Evolutionary conservation across 352 stramenopile genomes (phyloP), one percentile per base, ranked within the genome.

Genomic region (Phytophthora rubi): DNA sequence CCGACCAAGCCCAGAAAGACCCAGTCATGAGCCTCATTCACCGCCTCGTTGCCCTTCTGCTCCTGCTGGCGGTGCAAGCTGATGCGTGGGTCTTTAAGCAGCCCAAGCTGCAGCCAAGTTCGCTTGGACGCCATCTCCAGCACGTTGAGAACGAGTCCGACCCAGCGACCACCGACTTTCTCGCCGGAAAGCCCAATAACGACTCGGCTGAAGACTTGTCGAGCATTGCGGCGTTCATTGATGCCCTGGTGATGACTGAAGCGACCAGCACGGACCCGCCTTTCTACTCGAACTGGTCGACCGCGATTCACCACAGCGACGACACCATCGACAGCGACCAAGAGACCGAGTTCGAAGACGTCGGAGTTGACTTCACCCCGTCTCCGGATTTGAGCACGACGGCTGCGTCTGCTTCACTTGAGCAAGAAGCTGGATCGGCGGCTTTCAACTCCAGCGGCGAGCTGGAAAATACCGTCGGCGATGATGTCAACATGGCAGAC

Each of bases 401-500:
- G 1, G n/a, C 49, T 33, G 52, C 33, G 10, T 64, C 65, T 1
- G 32, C 18, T 42, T 56, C 54, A 13, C 13, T 62, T 32, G 61
- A 61, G 28, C 18, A 65, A 39, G 32, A 28, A 6, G 47, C 16
- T 28, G 45, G 35, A 9, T 53, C 44, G 16, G 44, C 28, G 37
- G 35, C 15, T 10, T 59, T 37, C 53, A 60, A 53, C 39, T 47
- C 39, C 12, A 62, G 39, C 21, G 49, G 37, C 8, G 61, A 45
- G 2, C 15, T 53, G 35, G 45, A 65, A 37, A 45, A 23, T 6
- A 47, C 48, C 12, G 26, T 65, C 28, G 47, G 54, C 35, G 35
- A 42, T 56, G 58, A 69, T 35, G 39, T 26, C 18, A 69, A 68
- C 52, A 69, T 69, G 69, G 23, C 33, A 23, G 30, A 62, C 5